A percentile compares a stretch with the other conserved stretches of the same genome.
Conservation (phyloP, 225 moss, liverwort and hornwort species). For the Rhytidiadelphus loreus region DNA sequence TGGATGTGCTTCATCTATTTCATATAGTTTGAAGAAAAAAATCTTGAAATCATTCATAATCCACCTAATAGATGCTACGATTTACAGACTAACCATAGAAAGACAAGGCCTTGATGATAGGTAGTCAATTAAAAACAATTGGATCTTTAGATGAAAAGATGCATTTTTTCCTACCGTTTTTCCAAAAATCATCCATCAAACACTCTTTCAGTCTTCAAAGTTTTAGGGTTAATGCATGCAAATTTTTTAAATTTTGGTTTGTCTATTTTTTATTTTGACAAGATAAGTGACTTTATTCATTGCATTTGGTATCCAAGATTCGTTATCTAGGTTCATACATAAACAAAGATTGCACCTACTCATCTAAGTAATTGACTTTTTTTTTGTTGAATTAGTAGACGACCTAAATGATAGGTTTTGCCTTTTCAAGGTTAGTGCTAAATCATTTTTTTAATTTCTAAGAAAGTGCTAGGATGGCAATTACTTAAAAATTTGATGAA, state of each 20-base stretch:
- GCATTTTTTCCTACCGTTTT: too few relatives aligned
- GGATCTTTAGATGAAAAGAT: not conserved
- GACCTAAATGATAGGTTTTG: not conserved
- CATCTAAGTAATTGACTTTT: not conserved
- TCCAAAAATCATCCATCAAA: not conserved
- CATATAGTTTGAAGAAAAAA: not conserved
- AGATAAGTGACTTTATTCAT: too few relatives aligned
- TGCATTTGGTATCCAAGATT: not conserved
- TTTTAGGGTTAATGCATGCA: not conserved
- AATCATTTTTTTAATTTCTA: too few relatives aligned
- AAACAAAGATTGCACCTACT: not conserved
- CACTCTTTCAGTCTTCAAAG: not conserved
- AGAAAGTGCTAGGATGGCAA: rapidly evolving
- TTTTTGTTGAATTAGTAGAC: not conserved
- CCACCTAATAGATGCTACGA: not conserved
- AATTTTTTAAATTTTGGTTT: not conserved
- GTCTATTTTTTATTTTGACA: not conserved
- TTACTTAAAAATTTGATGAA: too few relatives aligned
- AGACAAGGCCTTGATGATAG: not conserved
- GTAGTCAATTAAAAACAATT: not conserved
- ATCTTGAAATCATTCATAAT: not conserved
- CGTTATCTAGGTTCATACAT: rapidly evolving
- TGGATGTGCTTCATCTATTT: not conserved
- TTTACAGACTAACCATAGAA: rapidly evolving
- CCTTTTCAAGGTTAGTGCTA: too few relatives aligned